Conservation (phyloP, 129 eudicot species). For the Helianthus tuberosus region DNA sequence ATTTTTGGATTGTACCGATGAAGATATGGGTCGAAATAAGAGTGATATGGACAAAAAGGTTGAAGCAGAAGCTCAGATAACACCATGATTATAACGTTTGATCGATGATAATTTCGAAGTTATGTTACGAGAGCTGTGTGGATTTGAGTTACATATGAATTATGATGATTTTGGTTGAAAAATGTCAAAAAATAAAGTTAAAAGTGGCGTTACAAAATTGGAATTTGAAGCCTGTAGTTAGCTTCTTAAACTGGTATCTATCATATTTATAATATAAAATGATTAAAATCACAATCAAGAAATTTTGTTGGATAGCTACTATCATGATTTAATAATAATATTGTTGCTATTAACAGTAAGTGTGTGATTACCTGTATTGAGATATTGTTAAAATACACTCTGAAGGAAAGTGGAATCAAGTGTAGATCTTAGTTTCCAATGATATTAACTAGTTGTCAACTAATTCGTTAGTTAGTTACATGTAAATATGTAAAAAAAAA, state of each 20-base stretch:
- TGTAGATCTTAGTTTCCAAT: too few relatives aligned
- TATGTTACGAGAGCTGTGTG: conserved; percentile 11
- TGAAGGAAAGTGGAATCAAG: too few relatives aligned
- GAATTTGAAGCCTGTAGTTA: conserved; percentile 29
- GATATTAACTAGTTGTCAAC: too few relatives aligned
- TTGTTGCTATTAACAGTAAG: too few relatives aligned
- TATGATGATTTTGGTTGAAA: conserved; percentile 22
- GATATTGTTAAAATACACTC: too few relatives aligned
- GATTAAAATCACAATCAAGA: background rate
- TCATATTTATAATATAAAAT: background rate
- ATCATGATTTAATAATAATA: too few relatives aligned
- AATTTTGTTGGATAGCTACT: too few relatives aligned
- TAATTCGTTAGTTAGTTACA: background rate
- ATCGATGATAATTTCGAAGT: conserved; percentile 31
- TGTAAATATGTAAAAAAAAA: too few relatives aligned
- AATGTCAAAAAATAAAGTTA: conserved; percentile 35
- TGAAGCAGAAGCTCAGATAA: conserved; percentile 42
- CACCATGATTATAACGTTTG: conserved; percentile 32
- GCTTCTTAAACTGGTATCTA: conserved; percentile 1
- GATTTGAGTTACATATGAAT: background rate
- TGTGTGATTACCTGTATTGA: too few relatives aligned
- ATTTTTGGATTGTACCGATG: conserved; percentile 29
- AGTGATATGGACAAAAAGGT: conserved; percentile 46
- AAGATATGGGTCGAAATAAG: conserved; percentile 28
- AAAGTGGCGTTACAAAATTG: conserved; percentile 28